Base-by-base conservation (phyloP, 495 filamentous ascomycete genomes). In the Xylaria longipes region DNA sequence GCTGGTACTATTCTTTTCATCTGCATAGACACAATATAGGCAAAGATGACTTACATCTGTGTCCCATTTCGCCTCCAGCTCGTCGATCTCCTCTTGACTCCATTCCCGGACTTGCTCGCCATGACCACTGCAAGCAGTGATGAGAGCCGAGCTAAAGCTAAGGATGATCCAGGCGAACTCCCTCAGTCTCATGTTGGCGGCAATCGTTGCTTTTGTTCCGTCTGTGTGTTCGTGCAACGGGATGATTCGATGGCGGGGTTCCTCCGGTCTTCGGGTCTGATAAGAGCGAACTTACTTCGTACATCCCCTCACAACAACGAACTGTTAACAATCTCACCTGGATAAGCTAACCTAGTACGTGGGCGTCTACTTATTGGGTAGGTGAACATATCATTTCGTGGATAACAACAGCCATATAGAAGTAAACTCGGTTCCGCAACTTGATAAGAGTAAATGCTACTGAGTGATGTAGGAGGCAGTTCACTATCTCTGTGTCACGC, bases 11-110 rank as follows among this genome's bases (percentile, higher is more conserved):
- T 31, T 56, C 7, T 29, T 41, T 35, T 22, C 29, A 61, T 37
- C 17, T 11, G 1, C 8, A 20, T 54, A 25, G 1, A 48, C 33
- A 12, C 27, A 68, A 11, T 25, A 48, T 50, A 22, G 9, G 8
- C 5, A 27, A 43, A 6, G 22, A 22, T 4, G n/a, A 65, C 81
- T 74, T 77, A 89, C 85, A 75, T 90, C 84, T 60, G 78, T 80
- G 12, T 84, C 85, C 87, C 88, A 89, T 80, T 87, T 89, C 73
- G 71, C 77, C 71, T 88, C 85, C 29, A 89, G 75, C 58, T 88
- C 85, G 31, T 82, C 80, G 11, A 85, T 70, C 39, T 80, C 76
- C 29, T 83, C 82, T 31, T 80, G 76, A 14, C 73, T 75, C 74
- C 77, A 84, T 63, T 84, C 80, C 71, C 74, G 68, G 31, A 77